phyloP scores from a whole-genome alignment of 768 basidiomycete genomes.

The Termitomyces titanicus region DNA sequence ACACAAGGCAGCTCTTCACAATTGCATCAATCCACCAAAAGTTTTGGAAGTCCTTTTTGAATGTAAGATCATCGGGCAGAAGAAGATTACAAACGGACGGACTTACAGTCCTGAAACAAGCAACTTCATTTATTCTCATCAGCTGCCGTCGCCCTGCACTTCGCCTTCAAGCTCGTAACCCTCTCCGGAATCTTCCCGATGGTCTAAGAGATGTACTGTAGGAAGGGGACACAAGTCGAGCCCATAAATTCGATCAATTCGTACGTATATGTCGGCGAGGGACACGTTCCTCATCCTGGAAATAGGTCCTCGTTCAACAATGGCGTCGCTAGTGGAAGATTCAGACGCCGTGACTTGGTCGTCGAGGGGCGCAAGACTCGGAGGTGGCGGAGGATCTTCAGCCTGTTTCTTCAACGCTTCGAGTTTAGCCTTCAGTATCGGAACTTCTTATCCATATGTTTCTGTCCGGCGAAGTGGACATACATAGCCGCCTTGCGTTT shows the following conservation, averaged over 20 bases:
- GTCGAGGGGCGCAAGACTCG: too few species aligned
- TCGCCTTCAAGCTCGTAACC: constrained; percentile 47
- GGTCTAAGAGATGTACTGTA: not conserved
- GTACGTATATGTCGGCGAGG: not conserved
- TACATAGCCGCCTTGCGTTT: not conserved
- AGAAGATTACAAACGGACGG: not conserved
- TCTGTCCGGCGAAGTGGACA: not conserved
- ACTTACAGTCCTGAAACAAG: constrained; percentile 1
- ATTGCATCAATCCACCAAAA: not conserved
- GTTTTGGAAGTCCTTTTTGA: not conserved
- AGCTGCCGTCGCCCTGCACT: constrained; percentile 37
- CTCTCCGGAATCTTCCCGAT: constrained; percentile 54
- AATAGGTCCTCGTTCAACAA: too few species aligned
- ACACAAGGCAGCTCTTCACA: not conserved
- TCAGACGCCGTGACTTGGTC: not conserved
- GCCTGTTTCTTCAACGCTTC: not conserved
- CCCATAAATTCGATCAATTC: not conserved
- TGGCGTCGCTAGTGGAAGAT: not conserved
- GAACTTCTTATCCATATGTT: not conserved
- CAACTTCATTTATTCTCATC: not conserved
- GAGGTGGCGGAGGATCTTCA: not conserved
- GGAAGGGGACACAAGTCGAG: not conserved
- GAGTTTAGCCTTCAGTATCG: not conserved
- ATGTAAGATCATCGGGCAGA: not conserved
- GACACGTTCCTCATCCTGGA: not conserved